Evolutionary conservation across 768 basidiomycete species (phyloP).

Genomic region (Candolleomyces eurysporus): DNA sequence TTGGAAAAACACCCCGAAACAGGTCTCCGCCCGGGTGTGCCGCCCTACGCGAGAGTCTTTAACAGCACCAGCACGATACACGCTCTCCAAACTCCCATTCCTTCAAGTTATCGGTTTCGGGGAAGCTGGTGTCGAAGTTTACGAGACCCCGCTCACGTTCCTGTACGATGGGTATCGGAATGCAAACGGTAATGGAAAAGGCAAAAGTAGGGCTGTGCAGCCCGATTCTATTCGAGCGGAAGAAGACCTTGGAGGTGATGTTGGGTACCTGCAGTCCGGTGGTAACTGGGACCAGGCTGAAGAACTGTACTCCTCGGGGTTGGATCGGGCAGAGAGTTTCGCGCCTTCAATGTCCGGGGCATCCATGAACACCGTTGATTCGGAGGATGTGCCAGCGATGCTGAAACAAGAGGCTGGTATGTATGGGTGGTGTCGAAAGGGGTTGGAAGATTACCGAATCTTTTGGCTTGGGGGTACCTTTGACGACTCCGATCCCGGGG

Average conservation of each 20-base stretch:
- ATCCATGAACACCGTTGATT: conserved; percentile 52
- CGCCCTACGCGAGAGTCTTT: conserved; percentile 25
- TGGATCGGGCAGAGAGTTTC: conserved; percentile 45
- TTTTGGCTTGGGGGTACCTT: conserved; percentile 75
- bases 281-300: conserved; percentile 50
- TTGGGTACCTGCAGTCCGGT: conserved; percentile 53
- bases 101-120: conserved; percentile 71
- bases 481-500: not conserved
- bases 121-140: conserved; percentile 71
- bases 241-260: conserved; percentile 63
- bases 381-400: conserved; percentile 45
- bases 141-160: conserved; percentile 59
- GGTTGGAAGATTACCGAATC: conserved; percentile 71
- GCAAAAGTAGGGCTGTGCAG: conserved; percentile 44
- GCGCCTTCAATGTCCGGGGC: conserved; percentile 39
- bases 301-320: conserved; percentile 31
- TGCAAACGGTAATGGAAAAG: conserved; percentile 31
- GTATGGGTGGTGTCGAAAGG: conserved; percentile 79
- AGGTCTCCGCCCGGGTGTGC: conserved; percentile 53
- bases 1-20: conserved; percentile 60
- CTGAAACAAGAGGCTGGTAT: conserved; percentile 60
- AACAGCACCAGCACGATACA: conserved; percentile 15
- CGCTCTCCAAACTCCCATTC: conserved; percentile 33
- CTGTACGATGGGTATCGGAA: conserved; percentile 26
- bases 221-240: conserved; percentile 54